Conservation (phyloP, 2,329 filamentous ascomycete genomes). For the Epichloe scottii region DNA sequence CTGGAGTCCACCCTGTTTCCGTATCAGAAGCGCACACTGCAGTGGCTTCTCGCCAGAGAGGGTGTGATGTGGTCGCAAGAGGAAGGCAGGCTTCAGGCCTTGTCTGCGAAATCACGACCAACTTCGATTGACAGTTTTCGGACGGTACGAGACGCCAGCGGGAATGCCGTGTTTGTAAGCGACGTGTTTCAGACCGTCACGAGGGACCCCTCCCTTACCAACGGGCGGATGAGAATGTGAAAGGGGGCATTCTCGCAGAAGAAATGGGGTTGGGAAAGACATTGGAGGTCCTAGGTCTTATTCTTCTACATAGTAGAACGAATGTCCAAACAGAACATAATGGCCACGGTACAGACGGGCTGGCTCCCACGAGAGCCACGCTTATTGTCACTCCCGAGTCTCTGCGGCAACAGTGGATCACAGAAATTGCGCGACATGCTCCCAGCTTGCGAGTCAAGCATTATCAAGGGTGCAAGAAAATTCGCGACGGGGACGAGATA, state of each 20-base stretch:
- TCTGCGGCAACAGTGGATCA: constrained; percentile 48
- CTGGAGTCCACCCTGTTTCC: constrained; percentile 48
- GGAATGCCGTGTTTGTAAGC: constrained; percentile 41
- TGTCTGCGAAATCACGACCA: constrained; percentile 3
- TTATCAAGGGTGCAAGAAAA: constrained; percentile 38
- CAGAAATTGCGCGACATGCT: constrained; percentile 46
- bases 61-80: constrained; percentile 35
- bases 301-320: constrained; percentile 43
- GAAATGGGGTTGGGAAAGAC: constrained; percentile 82
- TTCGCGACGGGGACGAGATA: constrained; percentile 22
- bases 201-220: constrained; percentile 33
- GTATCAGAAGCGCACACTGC: constrained; percentile 57
- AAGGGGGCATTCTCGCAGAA: constrained; percentile 59
- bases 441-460: constrained; percentile 42
- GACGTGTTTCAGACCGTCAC: constrained; percentile 49
- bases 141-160: constrained; percentile 20
- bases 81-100: constrained; percentile 9
- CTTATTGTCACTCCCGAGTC: constrained; percentile 48
- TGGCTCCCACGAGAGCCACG: constrained; percentile 41
- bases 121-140: constrained; percentile 18
- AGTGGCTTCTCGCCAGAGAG: constrained; percentile 59
- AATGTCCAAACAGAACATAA: background rate
- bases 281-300: constrained; percentile 58
- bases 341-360: constrained; percentile 26
- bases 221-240: constrained; percentile 27